These are phyloP conservation scores for Beauveria brongniartii DNA, from an alignment of 2,329 filamentous ascomycete genomes.

Conservation along the genomic window DNA sequence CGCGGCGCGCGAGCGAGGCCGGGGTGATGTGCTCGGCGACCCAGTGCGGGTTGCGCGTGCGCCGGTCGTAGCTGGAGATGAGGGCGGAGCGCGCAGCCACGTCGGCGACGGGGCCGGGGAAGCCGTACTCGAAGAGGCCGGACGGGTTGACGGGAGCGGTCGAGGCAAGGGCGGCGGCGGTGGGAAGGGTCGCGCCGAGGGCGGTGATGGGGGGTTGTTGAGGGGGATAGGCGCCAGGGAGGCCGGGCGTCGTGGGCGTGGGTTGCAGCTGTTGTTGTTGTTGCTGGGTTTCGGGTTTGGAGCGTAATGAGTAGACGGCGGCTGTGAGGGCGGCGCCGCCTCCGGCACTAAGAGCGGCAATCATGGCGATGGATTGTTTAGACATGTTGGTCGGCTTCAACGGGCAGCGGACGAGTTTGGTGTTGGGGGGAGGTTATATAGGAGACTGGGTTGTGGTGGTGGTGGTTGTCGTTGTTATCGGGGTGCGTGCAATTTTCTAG, in stretches of 20 bases:
- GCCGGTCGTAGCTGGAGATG: slow-evolving; percentile 83
- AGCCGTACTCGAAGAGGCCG: slow-evolving; percentile 78
- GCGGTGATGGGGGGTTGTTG: slow-evolving; percentile 21
- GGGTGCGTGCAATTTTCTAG: too few relatives aligned
- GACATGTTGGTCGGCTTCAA: slow-evolving; percentile 53
- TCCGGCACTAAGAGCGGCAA: slow-evolving; percentile 68
- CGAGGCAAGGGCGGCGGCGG: slow-evolving; percentile 27
- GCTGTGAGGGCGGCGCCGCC: slow-evolving; percentile 69
- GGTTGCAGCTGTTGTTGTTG: slow-evolving; percentile 12
- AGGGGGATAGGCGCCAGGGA: slow-evolving; percentile 22
- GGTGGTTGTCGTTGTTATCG: too few relatives aligned
- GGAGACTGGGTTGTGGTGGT: background rate
- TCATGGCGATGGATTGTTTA: slow-evolving; percentile 66
- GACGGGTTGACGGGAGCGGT: slow-evolving; percentile 56
- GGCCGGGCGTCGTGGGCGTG: slow-evolving; percentile 20
- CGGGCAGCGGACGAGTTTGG: background rate
- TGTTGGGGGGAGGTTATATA: slow-evolving; percentile 14
- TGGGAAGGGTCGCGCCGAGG: slow-evolving; percentile 52
- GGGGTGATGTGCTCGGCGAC: slow-evolving; percentile 95
- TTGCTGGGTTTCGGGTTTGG: slow-evolving; percentile 31
- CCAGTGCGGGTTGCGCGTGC: slow-evolving; percentile 87
- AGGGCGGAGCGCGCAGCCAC: slow-evolving; percentile 68
- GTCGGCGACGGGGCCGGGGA: slow-evolving; percentile 84
- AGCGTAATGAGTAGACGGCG: slow-evolving; percentile 54
- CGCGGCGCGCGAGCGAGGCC: slow-evolving; percentile 63